Base-by-base conservation (phyloP, 257 asterid species). In the Echium plantagineum region DNA sequence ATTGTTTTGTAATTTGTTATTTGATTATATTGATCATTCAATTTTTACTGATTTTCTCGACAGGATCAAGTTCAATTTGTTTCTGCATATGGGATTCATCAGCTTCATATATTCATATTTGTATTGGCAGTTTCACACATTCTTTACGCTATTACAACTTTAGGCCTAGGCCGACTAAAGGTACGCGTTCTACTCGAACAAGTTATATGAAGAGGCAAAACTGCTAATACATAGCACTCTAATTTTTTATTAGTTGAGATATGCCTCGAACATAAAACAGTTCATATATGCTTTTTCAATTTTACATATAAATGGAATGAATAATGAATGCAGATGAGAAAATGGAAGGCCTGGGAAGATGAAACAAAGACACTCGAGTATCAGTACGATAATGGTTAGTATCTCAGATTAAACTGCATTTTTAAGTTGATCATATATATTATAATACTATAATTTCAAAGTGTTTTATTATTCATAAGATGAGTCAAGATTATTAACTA, bases 241-340 rank as follows among this genome's bases (percentile, higher is more conserved):
- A n/a, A n/a, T n/a, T n/a, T n/a, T n/a, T n/a, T n/a, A n/a, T n/a
- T n/a, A n/a, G n/a, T n/a, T n/a, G n/a, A n/a, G n/a, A n/a, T n/a
- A n/a, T n/a, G n/a, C n/a, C n/a, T n/a, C n/a, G n/a, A n/a, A n/a
- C n/a, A n/a, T n/a, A n/a, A n/a, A n/a, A n/a, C n/a, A n/a, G n/a
- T n/a, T n/a, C n/a, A n/a, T n/a, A n/a, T n/a, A n/a, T n/a, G n/a
- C n/a, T n/a, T n/a, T n/a, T 30, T 32, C 16, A 1, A 18, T 31
- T 9, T 48, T 28, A 32, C 18, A 8, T 52, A 2, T 17, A 7
- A n/a, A 13, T 10, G 35, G 46, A 18, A 5, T 59, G 58, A 58
- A n/a, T n/a, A n/a, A n/a, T n/a, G n/a, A 28, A 55, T 72, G 69
- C 58, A 72, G 77, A 67, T 72, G 77, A 72, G 70, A 58, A 63